Percentiles rank a stretch among this genome's conserved stretches.
phyloP scores from a whole-genome alignment of 257 asterid species.

The Petrea volubilis region DNA sequence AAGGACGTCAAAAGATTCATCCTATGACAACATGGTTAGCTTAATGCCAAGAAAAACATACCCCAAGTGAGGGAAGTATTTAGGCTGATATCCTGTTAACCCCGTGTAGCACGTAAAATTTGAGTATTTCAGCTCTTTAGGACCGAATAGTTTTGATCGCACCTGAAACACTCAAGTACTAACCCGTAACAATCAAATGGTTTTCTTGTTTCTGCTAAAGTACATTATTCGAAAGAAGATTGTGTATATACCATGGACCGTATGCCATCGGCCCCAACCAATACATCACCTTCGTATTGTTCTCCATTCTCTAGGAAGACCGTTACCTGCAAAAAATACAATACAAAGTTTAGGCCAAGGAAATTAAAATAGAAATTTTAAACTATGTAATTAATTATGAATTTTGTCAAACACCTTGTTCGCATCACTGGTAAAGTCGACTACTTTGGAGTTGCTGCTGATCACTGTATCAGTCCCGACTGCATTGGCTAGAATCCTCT shows the following conservation, averaged over 20 bases:
- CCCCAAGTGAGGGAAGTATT: slow-evolving; percentile 15
- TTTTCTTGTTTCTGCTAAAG: not conserved
- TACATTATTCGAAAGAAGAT: not conserved
- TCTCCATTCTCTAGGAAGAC: slow-evolving; percentile 23
- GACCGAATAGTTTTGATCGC: slow-evolving; percentile 13
- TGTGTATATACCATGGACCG: slow-evolving; percentile 10
- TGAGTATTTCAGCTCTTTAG: slow-evolving; percentile 4
- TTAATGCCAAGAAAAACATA: not conserved
- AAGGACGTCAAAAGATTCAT: no score
- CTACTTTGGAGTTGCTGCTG: slow-evolving; percentile 24
- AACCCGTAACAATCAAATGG: not conserved
- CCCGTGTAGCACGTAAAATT: slow-evolving; percentile 25
- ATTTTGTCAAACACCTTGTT: slow-evolving; percentile 10
- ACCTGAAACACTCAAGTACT: slow-evolving; percentile 1
- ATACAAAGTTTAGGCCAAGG: not conserved
- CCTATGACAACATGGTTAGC: no score
- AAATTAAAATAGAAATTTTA: not conserved
- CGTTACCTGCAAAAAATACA: slow-evolving; percentile 8
- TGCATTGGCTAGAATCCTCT: slow-evolving; percentile 19
- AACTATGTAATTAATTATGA: not conserved
- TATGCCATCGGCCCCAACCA: slow-evolving; percentile 25
- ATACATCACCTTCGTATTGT: slow-evolving; percentile 19
- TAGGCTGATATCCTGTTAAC: slow-evolving; percentile 6
- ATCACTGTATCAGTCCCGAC: slow-evolving; percentile 14
- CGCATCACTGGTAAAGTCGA: slow-evolving; percentile 13